phyloP scores from a whole-genome alignment of 2,329 filamentous ascomycete species.

The Plenodomus lindquistii region DNA sequence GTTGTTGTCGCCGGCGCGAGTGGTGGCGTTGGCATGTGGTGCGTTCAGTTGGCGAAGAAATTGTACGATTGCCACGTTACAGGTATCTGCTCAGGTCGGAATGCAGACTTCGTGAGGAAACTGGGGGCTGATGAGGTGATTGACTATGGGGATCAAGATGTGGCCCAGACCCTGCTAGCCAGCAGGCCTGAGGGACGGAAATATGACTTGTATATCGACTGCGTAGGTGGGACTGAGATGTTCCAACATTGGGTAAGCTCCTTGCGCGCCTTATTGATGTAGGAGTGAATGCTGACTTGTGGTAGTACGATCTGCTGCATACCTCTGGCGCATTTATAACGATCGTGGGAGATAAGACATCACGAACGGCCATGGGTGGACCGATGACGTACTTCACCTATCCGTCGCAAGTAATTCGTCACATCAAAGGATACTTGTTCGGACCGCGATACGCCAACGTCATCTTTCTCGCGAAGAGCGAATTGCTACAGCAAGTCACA shows the following conservation, averaged over 20 bases:
- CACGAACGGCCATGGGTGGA: slow-evolving; percentile 46
- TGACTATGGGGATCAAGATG: slow-evolving; percentile 39
- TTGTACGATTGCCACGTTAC: slow-evolving; percentile 48
- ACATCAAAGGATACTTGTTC: slow-evolving; percentile 25
- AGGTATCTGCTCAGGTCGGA: slow-evolving; percentile 54
- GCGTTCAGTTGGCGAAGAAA: slow-evolving; percentile 46
- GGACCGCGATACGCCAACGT: slow-evolving; percentile 38
- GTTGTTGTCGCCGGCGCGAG: slow-evolving; percentile 37
- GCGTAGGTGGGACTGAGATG: slow-evolving; percentile 54
- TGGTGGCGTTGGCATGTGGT: slow-evolving; percentile 39
- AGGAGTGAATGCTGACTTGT: neutral
- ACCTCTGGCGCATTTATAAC: slow-evolving; percentile 48
- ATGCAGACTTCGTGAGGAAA: slow-evolving; percentile 50
- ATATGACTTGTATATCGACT: slow-evolving; percentile 55
- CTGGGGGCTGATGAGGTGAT: slow-evolving; percentile 57
- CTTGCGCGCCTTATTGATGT: neutral
- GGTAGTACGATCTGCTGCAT: slow-evolving; percentile 28
- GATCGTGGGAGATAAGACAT: slow-evolving; percentile 45
- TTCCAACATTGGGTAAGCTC: slow-evolving; percentile 41
- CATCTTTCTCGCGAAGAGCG: slow-evolving; percentile 24
- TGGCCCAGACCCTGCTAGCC: slow-evolving; percentile 36
- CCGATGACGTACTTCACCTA: slow-evolving; percentile 38
- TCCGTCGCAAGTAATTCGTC: slow-evolving; percentile 29
- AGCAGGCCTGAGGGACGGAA: slow-evolving; percentile 37
- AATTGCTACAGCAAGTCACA: slow-evolving; percentile 27